phyloP scores from a whole-genome alignment of 1,284 basidiomycete species.

The Cutaneotrichosporon sp. region DNA sequence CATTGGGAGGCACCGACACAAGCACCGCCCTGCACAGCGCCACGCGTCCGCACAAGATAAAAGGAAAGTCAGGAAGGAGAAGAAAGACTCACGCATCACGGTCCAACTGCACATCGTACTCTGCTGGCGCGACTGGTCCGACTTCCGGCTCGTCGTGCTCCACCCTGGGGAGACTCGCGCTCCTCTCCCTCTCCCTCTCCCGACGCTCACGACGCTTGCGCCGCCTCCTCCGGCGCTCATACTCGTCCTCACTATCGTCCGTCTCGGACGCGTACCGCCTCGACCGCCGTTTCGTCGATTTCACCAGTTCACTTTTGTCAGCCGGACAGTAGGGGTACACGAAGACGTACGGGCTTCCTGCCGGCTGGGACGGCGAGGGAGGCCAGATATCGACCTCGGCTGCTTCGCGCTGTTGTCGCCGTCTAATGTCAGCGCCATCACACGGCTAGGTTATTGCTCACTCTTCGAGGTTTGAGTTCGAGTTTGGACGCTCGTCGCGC shows the following conservation, averaged over 20 bases:
- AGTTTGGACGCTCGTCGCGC: neutral
- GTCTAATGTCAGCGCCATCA: constrained; percentile 57
- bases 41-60: neutral
- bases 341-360: constrained; percentile 14
- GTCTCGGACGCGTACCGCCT: constrained; percentile 57
- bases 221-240: constrained; percentile 55
- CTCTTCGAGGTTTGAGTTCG: constrained; percentile 19
- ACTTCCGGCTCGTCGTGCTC: constrained; percentile 65
- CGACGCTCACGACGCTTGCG: constrained; percentile 54
- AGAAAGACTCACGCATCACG: constrained; percentile 56
- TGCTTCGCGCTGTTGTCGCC: constrained; percentile 68
- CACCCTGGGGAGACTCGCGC: neutral
- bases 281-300: constrained; percentile 11
- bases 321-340: neutral
- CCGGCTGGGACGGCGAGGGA: constrained; percentile 66
- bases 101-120: constrained; percentile 60
- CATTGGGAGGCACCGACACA: neutral
- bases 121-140: constrained; percentile 57
- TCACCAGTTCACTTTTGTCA: neutral
- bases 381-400: constrained; percentile 76
- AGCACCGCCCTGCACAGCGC: neutral
- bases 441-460: neutral
- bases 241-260: constrained; percentile 64
- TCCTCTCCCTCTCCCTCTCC: constrained; percentile 2
- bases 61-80: too few species aligned